phyloP scores from a whole-genome alignment of 2,329 filamentous ascomycete species.

The Cladosporium sp. region DNA sequence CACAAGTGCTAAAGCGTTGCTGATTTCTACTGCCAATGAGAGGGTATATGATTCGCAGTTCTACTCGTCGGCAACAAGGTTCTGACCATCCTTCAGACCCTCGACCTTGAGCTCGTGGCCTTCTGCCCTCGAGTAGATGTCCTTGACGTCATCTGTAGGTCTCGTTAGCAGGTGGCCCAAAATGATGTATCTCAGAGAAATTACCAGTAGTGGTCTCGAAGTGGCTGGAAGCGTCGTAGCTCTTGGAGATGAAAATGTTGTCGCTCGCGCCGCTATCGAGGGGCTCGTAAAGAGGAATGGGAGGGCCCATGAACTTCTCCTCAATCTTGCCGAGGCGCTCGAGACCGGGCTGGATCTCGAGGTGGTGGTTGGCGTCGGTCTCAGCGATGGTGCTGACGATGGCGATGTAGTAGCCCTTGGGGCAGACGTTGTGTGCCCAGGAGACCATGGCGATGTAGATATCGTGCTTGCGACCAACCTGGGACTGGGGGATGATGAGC shows the following conservation, averaged over 20 bases:
- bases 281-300: constrained; percentile 92
- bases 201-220: constrained; percentile 80
- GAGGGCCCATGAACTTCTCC: constrained; percentile 92
- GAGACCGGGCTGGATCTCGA: constrained; percentile 88
- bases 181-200: constrained; percentile 19
- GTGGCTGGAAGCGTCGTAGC: constrained; percentile 95
- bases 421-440: constrained; percentile 94
- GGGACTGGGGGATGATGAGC: constrained; percentile 95
- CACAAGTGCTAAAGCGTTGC: background rate
- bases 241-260: constrained; percentile 97
- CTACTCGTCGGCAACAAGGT: constrained; percentile 61
- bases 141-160: constrained; percentile 76
- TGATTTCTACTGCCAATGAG: background rate
- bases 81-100: constrained; percentile 74
- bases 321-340: constrained; percentile 90
- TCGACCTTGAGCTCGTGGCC: constrained; percentile 86
- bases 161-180: background rate
- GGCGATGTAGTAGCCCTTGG: constrained; percentile 97
- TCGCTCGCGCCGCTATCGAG: constrained; percentile 76
- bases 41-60: constrained; percentile 6
- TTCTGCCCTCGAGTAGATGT: constrained; percentile 80
- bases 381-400: constrained; percentile 98
- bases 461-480: constrained; percentile 95
- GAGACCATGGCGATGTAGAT: constrained; percentile 97
- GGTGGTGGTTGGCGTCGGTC: constrained; percentile 84